phyloP scores from a whole-genome alignment of 2,329 filamentous ascomycete genomes.

The Trichoderma koningiopsis region DNA sequence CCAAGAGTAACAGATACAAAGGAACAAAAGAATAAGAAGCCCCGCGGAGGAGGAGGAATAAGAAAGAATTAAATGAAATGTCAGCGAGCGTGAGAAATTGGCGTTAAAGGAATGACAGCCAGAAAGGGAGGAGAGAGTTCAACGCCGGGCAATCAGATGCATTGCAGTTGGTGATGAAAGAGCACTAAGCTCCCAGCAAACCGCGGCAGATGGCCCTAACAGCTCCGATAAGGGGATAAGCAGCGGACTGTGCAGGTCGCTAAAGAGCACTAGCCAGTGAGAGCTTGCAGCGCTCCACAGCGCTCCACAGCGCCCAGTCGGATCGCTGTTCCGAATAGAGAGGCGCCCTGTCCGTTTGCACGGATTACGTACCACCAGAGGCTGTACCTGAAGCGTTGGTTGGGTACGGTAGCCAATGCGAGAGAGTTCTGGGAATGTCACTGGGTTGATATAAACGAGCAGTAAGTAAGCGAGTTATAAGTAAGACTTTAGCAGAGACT shows the following conservation, averaged over 20 bases:
- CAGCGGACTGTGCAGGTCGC: not conserved
- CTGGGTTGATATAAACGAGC: not conserved
- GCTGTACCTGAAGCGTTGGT: too few species aligned
- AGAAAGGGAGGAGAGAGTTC: not conserved
- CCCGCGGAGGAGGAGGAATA: not conserved
- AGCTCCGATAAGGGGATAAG: slow-evolving; percentile 12
- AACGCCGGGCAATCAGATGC: not conserved
- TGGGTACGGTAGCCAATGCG: too few species aligned
- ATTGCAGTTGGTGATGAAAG: not conserved
- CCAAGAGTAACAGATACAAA: not conserved
- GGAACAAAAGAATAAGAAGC: not conserved
- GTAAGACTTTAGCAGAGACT: not conserved
- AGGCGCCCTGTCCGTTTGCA: not conserved
- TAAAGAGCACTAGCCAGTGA: not conserved
- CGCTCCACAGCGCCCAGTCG: slow-evolving; percentile 1
- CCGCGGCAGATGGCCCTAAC: not conserved
- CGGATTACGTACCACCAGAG: not conserved
- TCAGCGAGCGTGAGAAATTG: slow-evolving; percentile 22
- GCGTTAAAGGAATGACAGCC: slow-evolving; percentile 10
- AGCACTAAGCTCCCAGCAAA: not conserved
- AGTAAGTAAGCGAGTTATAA: not conserved
- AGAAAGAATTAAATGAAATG: not conserved
- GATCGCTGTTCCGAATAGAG: not conserved
- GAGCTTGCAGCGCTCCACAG: not conserved
- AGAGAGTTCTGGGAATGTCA: not conserved